Evolutionary conservation across 2,329 filamentous ascomycete species (phyloP), one percentile per base, ranked within the genome.

Genomic region (Atkinsonella texensis): DNA sequence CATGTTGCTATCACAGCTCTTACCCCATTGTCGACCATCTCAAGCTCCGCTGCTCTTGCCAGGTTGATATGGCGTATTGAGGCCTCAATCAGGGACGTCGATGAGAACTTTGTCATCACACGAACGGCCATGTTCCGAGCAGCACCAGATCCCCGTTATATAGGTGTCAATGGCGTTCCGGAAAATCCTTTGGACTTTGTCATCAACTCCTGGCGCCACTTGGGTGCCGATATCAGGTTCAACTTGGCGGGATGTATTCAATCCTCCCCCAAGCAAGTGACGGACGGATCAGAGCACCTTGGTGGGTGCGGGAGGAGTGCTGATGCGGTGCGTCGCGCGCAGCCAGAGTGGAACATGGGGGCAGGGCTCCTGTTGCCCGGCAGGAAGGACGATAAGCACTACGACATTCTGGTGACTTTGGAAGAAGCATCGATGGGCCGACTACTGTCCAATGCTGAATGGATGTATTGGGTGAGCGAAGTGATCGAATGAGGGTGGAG

Each of bases 151-250:
- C 69, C 70, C 41, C 68, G 70, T 9, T 58, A 60, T 38, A 56
- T 73, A 35, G 70, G 70, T 13, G 61, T 73, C 20, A 63, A 65
- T 17, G 65, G 69, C 51, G 69, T 72, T 52, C 68, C 70, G 23
- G 61, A 68, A n/a, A 63, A 66, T 45, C 65, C 68, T 2, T 62
- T 66, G 48, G 62, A 66, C 41, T 62, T 74, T 40, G 65, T 65
- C 11, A 70, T 74, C 62, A 74, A 74, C 55, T 72, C 70, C 4
- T 74, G 71, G 71, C 62, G 69, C 8, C 63, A 67, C 52, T 68
- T 74, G 55, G 71, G 71, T 1, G 68, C 65, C 20, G 69, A 73
- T 53, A 63, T 66, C 5, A 56, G 62, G 54, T 74, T 70, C 61
- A 31, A 46, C 7, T 57, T 68, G 12, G 60, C 65, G 0, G 64